A percentile compares a stretch with the other conserved stretches of the same genome.
Conservation (phyloP, 495 filamentous ascomycete genomes). For the Penicillium turbatum region DNA sequence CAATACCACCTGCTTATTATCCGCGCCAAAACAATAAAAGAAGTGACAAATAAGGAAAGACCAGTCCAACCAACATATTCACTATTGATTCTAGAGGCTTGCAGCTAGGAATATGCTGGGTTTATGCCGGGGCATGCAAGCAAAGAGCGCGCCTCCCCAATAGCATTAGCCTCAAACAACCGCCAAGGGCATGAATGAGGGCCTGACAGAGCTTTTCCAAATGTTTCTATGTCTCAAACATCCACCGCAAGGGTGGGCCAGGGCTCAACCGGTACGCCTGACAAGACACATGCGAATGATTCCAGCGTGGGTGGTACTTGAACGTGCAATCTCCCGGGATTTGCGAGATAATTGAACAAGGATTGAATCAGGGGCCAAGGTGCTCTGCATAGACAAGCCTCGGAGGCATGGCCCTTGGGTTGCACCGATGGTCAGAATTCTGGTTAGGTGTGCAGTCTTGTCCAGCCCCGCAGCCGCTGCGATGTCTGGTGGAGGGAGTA, state of each 20-base stretch:
- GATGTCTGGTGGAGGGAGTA: no score
- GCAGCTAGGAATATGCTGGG: neutral
- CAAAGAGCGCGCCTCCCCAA: neutral
- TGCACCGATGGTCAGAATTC: neutral
- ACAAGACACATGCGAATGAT: neutral
- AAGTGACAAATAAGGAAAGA: neutral
- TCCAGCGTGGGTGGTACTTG: neutral
- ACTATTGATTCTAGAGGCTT: neutral
- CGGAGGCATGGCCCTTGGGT: neutral
- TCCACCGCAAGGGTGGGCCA: neutral
- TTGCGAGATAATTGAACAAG: neutral
- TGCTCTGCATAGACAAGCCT: neutral
- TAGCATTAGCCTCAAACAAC: neutral
- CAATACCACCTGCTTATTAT: constrained; percentile 5
- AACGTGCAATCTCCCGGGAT: neutral
- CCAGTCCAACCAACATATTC: neutral
- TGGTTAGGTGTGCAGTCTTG: neutral
- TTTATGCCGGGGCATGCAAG: neutral
- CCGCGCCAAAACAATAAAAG: neutral
- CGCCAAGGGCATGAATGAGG: neutral
- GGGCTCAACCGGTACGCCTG: neutral
- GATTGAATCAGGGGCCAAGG: neutral
- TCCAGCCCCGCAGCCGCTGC: neutral
- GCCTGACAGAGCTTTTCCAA: constrained; percentile 1
- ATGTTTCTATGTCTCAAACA: constrained; percentile 1